A percentile compares a stretch with the other conserved stretches of the same genome.
phyloP scores from a whole-genome alignment of 345 rosid species.

The Citrus maxima region DNA sequence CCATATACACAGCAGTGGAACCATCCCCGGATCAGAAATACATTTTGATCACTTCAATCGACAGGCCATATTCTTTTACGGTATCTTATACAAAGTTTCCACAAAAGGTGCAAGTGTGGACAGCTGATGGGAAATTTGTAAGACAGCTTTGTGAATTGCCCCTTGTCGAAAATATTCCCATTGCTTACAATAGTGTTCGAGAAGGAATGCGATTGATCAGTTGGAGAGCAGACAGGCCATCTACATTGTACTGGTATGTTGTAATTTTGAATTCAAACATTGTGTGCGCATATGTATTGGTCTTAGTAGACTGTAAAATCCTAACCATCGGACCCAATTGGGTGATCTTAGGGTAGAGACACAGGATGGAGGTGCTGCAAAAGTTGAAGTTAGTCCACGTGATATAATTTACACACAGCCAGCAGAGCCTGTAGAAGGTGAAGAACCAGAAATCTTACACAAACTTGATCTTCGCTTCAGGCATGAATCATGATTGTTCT shows the following conservation, averaged over 20 bases:
- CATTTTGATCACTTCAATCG: constrained; percentile 59
- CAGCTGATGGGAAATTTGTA: constrained; percentile 67
- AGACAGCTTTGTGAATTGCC: constrained; percentile 85
- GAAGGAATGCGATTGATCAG: constrained; percentile 85
- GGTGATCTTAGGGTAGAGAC: constrained; percentile 78
- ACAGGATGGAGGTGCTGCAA: constrained; percentile 96
- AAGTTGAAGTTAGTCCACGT: constrained; percentile 91
- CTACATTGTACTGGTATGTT: constrained; percentile 75
- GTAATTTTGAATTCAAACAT: background rate
- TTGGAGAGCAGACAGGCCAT: constrained; percentile 96
- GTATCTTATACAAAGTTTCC: constrained; percentile 96
- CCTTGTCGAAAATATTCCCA: constrained; percentile 90
- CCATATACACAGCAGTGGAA: constrained; percentile 80
- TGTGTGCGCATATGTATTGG: background rate
- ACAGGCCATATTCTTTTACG: constrained; percentile 84
- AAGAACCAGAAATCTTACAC: constrained; percentile 74
- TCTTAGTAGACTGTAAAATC: background rate
- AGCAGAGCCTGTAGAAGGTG: constrained; percentile 70
- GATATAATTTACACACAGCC: constrained; percentile 80
- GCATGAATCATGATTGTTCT: constrained; percentile 31
- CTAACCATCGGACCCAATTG: constrained; percentile 18
- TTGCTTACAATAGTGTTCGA: constrained; percentile 80
- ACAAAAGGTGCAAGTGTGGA: constrained; percentile 86
- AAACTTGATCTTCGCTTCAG: constrained; percentile 96
- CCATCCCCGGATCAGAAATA: constrained; percentile 90